A percentile compares a stretch with the other conserved stretches of the same genome.
Conservation (phyloP, 768 basidiomycete genomes). For the Cystobasidium ongulense region DNA sequence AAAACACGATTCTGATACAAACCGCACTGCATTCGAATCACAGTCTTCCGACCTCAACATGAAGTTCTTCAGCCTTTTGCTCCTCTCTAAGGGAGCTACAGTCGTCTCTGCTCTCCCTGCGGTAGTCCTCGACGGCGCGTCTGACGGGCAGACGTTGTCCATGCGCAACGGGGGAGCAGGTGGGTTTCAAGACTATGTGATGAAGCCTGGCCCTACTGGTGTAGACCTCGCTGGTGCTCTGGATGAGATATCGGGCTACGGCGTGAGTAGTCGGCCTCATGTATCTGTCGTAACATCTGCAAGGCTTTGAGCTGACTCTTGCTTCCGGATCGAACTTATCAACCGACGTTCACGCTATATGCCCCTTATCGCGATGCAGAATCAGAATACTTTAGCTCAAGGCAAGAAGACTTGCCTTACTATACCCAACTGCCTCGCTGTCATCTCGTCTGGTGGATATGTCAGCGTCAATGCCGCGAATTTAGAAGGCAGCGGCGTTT, state of each 20-base stretch:
- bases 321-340: too few species aligned
- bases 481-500: background rate
- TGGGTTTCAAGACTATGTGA: background rate
- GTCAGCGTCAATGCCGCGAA: background rate
- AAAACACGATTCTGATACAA: too few species aligned
- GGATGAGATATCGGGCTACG: background rate
- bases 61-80: background rate
- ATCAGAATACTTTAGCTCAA: background rate
- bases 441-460: background rate
- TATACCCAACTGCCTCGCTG: background rate
- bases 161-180: background rate
- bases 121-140: background rate
- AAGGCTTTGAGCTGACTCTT: too few species aligned
- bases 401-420: background rate
- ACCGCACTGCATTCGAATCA: too few species aligned
- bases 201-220: background rate
- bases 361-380: background rate
- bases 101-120: background rate
- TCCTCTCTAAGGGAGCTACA: background rate
- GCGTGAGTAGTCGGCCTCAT: background rate
- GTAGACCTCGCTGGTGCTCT: background rate
- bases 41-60: background rate
- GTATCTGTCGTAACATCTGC: too few species aligned
- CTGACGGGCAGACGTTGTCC: background rate
- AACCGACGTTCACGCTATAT: background rate